Evolutionary conservation across 2,329 filamentous ascomycete genomes (phyloP).

Genomic region (Diaporthe ilicicola): DNA sequence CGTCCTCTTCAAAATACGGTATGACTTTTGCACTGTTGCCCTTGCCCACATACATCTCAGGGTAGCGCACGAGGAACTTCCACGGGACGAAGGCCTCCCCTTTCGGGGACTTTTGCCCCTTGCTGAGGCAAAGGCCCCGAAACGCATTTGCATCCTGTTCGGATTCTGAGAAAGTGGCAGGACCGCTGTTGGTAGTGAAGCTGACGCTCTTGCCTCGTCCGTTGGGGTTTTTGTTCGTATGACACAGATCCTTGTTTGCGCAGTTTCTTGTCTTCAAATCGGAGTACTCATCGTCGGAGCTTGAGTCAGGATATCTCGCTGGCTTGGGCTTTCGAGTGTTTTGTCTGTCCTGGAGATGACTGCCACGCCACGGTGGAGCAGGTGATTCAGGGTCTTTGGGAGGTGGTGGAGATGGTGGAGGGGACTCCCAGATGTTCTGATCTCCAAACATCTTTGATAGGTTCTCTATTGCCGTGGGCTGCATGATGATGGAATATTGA

Average conservation of each 20-base stretch:
- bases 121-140: conserved; percentile 33
- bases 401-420: neutral
- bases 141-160: conserved; percentile 20
- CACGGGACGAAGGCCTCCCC: conserved; percentile 56
- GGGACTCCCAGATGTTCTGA: conserved; percentile 25
- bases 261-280: neutral
- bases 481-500: neutral
- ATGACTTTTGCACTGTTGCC: conserved; percentile 57
- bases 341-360: neutral
- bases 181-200: neutral
- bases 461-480: conserved; percentile 10
- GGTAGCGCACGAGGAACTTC: conserved; percentile 65
- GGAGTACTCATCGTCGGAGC: conserved; percentile 9
- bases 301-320: neutral
- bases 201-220: neutral
- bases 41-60: conserved; percentile 65
- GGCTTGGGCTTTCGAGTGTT: neutral
- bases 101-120: conserved; percentile 40
- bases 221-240: neutral
- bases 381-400: neutral
- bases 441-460: conserved; percentile 19
- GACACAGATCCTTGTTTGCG: neutral
- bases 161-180: neutral
- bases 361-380: neutral
- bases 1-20: conserved; percentile 63